Percentiles rank a stretch among this genome's conserved stretches.
These are phyloP conservation scores for Phytophthora parvispora DNA, from an alignment of 352 stramenopile species.

Conservation along the genomic window DNA sequence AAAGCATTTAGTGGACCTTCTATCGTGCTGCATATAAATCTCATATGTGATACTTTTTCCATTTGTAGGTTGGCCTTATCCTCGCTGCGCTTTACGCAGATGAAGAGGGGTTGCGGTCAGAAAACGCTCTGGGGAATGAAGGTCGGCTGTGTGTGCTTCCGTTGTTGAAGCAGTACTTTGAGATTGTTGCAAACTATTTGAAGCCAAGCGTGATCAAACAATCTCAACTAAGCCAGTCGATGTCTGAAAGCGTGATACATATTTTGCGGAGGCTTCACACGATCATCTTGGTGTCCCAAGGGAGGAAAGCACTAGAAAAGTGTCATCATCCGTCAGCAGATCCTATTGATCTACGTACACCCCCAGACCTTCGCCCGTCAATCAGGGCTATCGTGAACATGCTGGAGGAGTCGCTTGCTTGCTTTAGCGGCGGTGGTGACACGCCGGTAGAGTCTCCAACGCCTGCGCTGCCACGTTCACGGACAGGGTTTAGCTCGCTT, in stretches of 20 bases:
- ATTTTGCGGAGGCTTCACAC: slow-evolving; percentile 61
- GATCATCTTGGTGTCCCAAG: slow-evolving; percentile 81
- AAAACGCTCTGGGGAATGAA: slow-evolving; percentile 3
- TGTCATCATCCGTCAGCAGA: slow-evolving; percentile 70
- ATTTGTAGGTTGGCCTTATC: slow-evolving; percentile 49
- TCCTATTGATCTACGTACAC: slow-evolving; percentile 63
- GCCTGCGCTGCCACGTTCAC: slow-evolving; percentile 3
- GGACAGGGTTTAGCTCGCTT: slow-evolving; percentile 29
- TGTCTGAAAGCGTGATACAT: slow-evolving; percentile 44
- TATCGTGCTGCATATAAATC: slow-evolving; percentile 15
- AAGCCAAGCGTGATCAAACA: slow-evolving; percentile 52
- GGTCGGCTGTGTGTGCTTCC: slow-evolving; percentile 27
- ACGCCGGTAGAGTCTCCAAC: slow-evolving; percentile 1
- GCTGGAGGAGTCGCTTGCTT: slow-evolving; percentile 43
- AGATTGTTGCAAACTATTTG: slow-evolving; percentile 59
- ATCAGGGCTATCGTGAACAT: slow-evolving; percentile 64
- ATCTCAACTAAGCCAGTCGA: slow-evolving; percentile 40
- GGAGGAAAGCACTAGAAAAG: slow-evolving; percentile 30
- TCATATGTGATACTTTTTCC: slow-evolving; percentile 1
- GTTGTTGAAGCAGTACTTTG: slow-evolving; percentile 59
- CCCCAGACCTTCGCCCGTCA: slow-evolving; percentile 63
- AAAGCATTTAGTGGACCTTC: background rate
- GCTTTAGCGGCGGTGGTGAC: slow-evolving; percentile 17
- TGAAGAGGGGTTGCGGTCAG: slow-evolving; percentile 17
- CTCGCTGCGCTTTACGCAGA: slow-evolving; percentile 49